Evolutionary conservation across 768 basidiomycete species (phyloP), one percentile per base, ranked within the genome.

Genomic region (Psilocybe azurescens): DNA sequence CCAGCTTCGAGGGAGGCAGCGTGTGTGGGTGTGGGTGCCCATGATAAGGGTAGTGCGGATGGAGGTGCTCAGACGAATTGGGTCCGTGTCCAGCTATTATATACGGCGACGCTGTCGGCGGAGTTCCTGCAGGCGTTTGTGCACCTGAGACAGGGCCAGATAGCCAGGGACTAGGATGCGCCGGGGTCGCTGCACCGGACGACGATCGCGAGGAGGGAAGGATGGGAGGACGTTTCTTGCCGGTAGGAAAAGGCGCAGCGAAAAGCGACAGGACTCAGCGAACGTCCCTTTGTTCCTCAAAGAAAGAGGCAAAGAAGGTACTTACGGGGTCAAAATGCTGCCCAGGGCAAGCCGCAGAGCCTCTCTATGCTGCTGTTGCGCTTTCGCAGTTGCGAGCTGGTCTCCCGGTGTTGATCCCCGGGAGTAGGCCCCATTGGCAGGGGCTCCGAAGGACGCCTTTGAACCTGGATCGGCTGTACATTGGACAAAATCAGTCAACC

Each of bases 291-390:
- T 58, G 55, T 53, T 38, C 18, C 39, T 65, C 44, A 63, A 59
- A 18, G 29, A 53, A 16, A 53, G 56, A 16, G 53, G 24, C 24
- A 24, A 24, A 24, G 54, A 50, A 52, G 46, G 44, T 59, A 79
- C 86, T 73, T 69, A 88, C 86, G 63, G 86, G 10, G 82, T 75
- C 11, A 89, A 73, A 47, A 89, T 87, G 66, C 84, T 86, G 20
- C 87, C 87, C 55, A 89, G 72, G 0, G 83, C 86, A 29, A 86
- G 79, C 39, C 83, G 77, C 28, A 88, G 74, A 7, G 83, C 82
- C 60, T 84, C 82, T 48, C 78, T 78, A 62, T 83, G 81, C 56
- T 79, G 77, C 3, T 73, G 68, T 60, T 79, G 73, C 33, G 65
- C 65, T 28, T 63, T 66, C 7, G 52, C 47, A 8, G 61, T 38